Conservation (phyloP, 2,329 filamentous ascomycete genomes). For the Remersonia thermophila region DNA sequence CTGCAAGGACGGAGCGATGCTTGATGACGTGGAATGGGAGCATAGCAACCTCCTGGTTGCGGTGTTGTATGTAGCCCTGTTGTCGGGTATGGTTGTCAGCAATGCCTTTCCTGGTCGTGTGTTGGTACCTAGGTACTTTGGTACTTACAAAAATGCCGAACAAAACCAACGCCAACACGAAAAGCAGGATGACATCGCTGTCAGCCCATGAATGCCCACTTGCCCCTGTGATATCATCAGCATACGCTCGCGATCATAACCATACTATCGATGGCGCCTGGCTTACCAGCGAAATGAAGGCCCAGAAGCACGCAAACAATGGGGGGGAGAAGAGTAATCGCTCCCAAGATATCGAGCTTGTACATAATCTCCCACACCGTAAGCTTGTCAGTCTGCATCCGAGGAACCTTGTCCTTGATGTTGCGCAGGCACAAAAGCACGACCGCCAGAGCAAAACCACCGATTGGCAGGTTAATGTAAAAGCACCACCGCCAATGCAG, state of each 20-base stretch:
- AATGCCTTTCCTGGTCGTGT: no score
- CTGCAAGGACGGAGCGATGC: constrained; percentile 25
- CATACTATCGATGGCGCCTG: no score
- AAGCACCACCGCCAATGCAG: constrained; percentile 3
- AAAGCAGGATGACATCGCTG: constrained; percentile 1
- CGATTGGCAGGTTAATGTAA: constrained; percentile 2
- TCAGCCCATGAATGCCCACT: not conserved
- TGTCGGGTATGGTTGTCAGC: not conserved
- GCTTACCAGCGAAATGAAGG: constrained; percentile 30
- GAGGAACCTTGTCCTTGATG: not conserved
- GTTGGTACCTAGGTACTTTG: no score
- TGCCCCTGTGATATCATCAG: not conserved
- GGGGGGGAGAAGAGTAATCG: constrained; percentile 9
- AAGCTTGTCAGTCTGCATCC: not conserved
- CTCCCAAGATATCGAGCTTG: not conserved
- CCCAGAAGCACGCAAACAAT: constrained; percentile 33
- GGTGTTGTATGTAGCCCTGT: constrained; percentile 1
- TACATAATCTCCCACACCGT: not conserved
- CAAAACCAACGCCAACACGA: not conserved
- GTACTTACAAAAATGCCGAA: not conserved
- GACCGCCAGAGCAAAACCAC: not conserved
- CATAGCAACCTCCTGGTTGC: constrained; percentile 24
- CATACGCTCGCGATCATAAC: constrained; percentile 14
- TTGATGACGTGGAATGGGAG: constrained; percentile 30
- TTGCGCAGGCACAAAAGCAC: not conserved